Conservation (phyloP, 257 asterid species). For the Avicennia marina region DNA sequence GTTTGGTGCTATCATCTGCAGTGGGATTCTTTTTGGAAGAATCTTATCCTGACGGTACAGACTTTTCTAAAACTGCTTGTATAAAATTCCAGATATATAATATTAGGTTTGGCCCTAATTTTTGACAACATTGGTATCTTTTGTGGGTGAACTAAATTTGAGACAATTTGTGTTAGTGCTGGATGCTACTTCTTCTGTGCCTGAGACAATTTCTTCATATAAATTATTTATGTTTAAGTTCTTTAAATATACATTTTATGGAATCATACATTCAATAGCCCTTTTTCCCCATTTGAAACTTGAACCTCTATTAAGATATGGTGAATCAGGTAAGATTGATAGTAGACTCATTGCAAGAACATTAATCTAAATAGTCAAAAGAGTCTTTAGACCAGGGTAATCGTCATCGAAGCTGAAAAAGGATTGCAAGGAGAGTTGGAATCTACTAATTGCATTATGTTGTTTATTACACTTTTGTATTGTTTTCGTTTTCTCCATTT, state of each 20-base stretch:
- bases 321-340: background rate
- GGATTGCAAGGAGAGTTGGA: background rate
- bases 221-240: background rate
- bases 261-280: background rate
- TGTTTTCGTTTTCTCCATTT: background rate
- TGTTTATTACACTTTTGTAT: background rate
- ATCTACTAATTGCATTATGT: background rate
- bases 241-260: background rate
- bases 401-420: background rate
- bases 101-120: background rate
- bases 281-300: background rate
- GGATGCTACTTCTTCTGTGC: background rate
- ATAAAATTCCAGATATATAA: background rate
- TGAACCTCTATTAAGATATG: background rate
- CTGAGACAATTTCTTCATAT: background rate
- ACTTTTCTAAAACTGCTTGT: background rate
- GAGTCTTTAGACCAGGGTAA: background rate
- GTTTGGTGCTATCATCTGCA: slow-evolving; percentile 77
- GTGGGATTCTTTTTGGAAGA: slow-evolving; percentile 61
- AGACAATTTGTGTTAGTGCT: background rate
- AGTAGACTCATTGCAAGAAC: background rate
- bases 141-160: background rate
- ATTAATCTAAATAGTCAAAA: too few species aligned
- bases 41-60: slow-evolving; percentile 38
- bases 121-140: background rate